These are phyloP conservation scores for Grosmannia clavigera DNA, from an alignment of 2,329 filamentous ascomycete genomes.

Conservation along the genomic window DNA sequence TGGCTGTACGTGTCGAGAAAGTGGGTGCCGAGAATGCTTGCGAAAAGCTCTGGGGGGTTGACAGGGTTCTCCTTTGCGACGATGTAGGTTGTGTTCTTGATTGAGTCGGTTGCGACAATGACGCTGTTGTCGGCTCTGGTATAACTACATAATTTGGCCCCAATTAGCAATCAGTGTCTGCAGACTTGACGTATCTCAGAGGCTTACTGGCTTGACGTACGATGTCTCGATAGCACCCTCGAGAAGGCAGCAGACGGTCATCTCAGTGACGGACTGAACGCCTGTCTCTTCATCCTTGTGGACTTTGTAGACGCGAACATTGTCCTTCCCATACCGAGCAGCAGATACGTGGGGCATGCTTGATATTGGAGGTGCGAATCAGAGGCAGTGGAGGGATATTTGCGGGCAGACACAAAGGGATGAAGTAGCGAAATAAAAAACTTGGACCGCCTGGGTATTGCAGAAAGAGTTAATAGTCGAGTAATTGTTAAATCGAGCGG, in stretches of 20 bases:
- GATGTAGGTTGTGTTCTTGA: slow-evolving; percentile 96
- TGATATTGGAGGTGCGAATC: neutral
- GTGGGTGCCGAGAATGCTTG: slow-evolving; percentile 71
- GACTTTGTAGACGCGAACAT: slow-evolving; percentile 95
- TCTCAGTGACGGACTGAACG: slow-evolving; percentile 78
- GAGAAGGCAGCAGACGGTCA: slow-evolving; percentile 85
- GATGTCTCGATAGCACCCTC: slow-evolving; percentile 84
- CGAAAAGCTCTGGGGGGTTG: slow-evolving; percentile 85
- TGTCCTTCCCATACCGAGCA: slow-evolving; percentile 87
- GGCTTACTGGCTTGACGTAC: slow-evolving; percentile 32
- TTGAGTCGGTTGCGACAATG: slow-evolving; percentile 90
- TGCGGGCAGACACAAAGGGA: neutral
- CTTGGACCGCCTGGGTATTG: neutral
- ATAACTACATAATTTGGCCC: slow-evolving; percentile 44
- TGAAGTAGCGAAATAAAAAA: no score
- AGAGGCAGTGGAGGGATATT: neutral
- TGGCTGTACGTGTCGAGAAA: slow-evolving; percentile 82
- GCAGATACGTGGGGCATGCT: slow-evolving; percentile 44
- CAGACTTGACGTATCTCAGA: no score
- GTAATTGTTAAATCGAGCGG: neutral
- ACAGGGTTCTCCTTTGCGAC: slow-evolving; percentile 88
- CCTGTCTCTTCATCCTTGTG: slow-evolving; percentile 65
- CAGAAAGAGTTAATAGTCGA: neutral
- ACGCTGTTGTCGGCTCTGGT: slow-evolving; percentile 89
- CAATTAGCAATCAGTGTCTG: neutral